phyloP scores from a whole-genome alignment of 768 basidiomycete genomes.

The Phaffia tasmanica region DNA sequence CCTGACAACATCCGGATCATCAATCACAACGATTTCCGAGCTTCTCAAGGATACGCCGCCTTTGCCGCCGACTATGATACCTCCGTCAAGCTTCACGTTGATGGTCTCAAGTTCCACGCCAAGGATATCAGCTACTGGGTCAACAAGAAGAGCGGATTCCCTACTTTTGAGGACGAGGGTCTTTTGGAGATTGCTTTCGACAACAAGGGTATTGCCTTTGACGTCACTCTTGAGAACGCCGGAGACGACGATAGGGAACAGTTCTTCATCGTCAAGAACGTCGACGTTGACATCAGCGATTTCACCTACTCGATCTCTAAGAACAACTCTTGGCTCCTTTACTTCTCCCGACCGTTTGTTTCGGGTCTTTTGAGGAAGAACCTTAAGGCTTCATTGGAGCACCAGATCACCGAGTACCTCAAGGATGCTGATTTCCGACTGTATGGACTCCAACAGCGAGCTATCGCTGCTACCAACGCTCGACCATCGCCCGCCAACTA shows the following conservation, averaged over 20 bases:
- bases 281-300: constrained; percentile 35
- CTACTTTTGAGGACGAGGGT: constrained; percentile 34
- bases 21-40: constrained; percentile 38
- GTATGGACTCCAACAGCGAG: constrained; percentile 25
- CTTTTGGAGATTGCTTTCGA: constrained; percentile 39
- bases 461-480: constrained; percentile 26
- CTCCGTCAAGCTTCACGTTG: constrained; percentile 36
- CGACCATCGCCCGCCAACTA: constrained; percentile 21
- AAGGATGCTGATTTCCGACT: constrained; percentile 22
- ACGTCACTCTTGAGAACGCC: constrained; percentile 41
- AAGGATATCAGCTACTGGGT: constrained; percentile 41
- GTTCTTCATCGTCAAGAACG: constrained; percentile 41
- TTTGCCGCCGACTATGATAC: constrained; percentile 38
- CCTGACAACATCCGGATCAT: constrained; percentile 40
- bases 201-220: constrained; percentile 38
- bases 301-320: constrained; percentile 37
- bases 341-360: constrained; percentile 24
- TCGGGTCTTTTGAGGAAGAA: constrained; percentile 14
- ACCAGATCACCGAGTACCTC: constrained; percentile 20
- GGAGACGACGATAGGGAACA: constrained; percentile 39
- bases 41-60: constrained; percentile 41
- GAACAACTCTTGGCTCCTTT: constrained; percentile 30
- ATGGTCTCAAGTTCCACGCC: constrained; percentile 39
- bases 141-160: constrained; percentile 36
- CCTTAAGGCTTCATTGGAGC: constrained; percentile 21